Conservation (phyloP, 2,329 filamentous ascomycete species). For the Aspergillus versicolor region DNA sequence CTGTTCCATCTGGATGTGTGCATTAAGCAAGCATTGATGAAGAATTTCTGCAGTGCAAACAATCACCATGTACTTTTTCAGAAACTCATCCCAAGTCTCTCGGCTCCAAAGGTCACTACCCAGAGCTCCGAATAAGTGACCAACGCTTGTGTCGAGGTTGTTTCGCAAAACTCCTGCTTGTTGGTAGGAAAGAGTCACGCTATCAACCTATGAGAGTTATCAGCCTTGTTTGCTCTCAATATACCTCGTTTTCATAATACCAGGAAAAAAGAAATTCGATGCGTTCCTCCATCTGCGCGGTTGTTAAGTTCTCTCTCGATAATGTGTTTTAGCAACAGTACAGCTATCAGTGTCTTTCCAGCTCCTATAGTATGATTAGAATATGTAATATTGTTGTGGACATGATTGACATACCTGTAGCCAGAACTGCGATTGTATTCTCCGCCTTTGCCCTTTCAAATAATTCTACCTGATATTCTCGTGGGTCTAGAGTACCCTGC, state of each 20-base stretch:
- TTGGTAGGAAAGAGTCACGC: slow-evolving; percentile 85
- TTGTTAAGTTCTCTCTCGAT: slow-evolving; percentile 75
- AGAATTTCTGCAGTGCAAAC: slow-evolving; percentile 92
- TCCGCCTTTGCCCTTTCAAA: slow-evolving; percentile 81
- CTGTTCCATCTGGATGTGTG: slow-evolving; percentile 74
- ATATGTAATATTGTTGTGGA: background rate
- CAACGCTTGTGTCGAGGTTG: slow-evolving; percentile 76
- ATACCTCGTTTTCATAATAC: slow-evolving; percentile 41
- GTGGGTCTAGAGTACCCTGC: slow-evolving; percentile 69
- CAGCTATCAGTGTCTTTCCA: slow-evolving; percentile 95
- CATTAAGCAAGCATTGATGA: slow-evolving; percentile 71
- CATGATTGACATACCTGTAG: slow-evolving; percentile 63
- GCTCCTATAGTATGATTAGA: slow-evolving; percentile 57
- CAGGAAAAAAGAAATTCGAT: slow-evolving; percentile 78
- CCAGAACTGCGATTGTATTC: slow-evolving; percentile 90
- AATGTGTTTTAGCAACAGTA: slow-evolving; percentile 73
- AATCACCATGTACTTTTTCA: slow-evolving; percentile 72
- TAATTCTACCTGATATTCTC: slow-evolving; percentile 89
- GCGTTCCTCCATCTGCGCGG: slow-evolving; percentile 59
- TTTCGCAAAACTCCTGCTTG: slow-evolving; percentile 78
- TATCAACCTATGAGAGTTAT: slow-evolving; percentile 62
- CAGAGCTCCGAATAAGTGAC: slow-evolving; percentile 72
- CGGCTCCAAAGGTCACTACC: slow-evolving; percentile 60
- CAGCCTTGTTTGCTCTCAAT: slow-evolving; percentile 5
- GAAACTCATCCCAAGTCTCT: slow-evolving; percentile 59